Evolutionary conservation across 2,329 filamentous ascomycete genomes (phyloP), one percentile per base, ranked within the genome.

Genomic region (Colletotrichum lindemuthianum): DNA sequence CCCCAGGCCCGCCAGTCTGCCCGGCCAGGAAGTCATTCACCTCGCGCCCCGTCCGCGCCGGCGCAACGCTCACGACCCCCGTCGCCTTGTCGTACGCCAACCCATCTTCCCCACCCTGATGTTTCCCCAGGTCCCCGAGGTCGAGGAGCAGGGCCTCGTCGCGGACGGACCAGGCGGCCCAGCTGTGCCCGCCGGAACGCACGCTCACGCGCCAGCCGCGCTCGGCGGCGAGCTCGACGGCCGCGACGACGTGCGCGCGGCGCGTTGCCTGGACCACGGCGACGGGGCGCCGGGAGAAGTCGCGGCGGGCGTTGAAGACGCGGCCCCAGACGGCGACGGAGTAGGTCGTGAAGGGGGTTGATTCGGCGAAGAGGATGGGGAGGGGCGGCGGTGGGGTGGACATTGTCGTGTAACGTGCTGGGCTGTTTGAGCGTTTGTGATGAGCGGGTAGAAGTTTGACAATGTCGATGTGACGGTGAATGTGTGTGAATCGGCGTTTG

Each of bases 81-180:
- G 74, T 80, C 16, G 64, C 63, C 12, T 73, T 70, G 60, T 86
- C 77, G 6, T 82, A 76, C 3, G 72, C 70, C 5, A 85, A 69
- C 6, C 70, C 69, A 32, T 65, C 65, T 36, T 76, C 63, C 2
- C 69, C 70, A 1, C 69, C 74, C 11, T 39, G 10, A 0, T 12
- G 52, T n/a, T 44, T 34, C 3, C 60, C 57, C 1, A 64, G 11
- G 2, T n/a, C 41, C 4, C 48, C 60, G 3, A 80, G 70, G 65
- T 81, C 79, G 6, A 80, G 52, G 5, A 80, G 66, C 3, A 85
- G 76, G 0, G 82, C 81, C 64, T 80, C 74, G 11, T 82, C 78
- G 13, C 81, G 75, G 0, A 84, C 77, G 61, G 78, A 82, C 81
- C 82, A 84, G 0, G 77, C 81, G 1, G 82, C 80, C 78, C 80